Evolutionary conservation across 257 asterid species (phyloP).

Genomic region (Coffea canephora): DNA sequence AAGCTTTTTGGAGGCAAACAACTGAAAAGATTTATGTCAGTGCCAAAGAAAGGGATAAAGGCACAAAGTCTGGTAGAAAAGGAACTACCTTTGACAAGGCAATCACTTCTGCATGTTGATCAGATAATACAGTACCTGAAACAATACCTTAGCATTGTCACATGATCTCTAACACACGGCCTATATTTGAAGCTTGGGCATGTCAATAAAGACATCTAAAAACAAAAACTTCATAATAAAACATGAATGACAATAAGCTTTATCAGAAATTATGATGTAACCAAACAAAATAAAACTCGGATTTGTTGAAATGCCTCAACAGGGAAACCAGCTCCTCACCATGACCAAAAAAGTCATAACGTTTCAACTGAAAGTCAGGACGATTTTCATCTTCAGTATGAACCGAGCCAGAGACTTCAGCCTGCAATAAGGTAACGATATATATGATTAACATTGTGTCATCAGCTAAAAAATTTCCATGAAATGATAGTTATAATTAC

Average conservation of each 20-base stretch:
- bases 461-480: slow-evolving; percentile 14
- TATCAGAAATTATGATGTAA: background rate
- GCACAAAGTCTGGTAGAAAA: slow-evolving; percentile 10
- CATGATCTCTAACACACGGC: background rate
- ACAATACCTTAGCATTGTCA: slow-evolving; percentile 16
- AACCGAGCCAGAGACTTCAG: slow-evolving; percentile 77
- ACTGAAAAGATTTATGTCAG: background rate
- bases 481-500: slow-evolving; percentile 28
- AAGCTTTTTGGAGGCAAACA: slow-evolving; percentile 7
- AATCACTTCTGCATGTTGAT: slow-evolving; percentile 68
- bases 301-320: background rate
- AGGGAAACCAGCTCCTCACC: slow-evolving; percentile 49
- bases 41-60: background rate
- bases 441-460: background rate
- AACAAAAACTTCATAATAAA: background rate
- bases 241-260: background rate
- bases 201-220: background rate
- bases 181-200: background rate
- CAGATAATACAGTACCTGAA: slow-evolving; percentile 62
- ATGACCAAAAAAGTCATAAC: slow-evolving; percentile 76
- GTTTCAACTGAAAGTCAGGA: slow-evolving; percentile 66
- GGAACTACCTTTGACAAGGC: slow-evolving; percentile 72
- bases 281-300: background rate
- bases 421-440: slow-evolving; percentile 36
- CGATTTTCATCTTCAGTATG: slow-evolving; percentile 53